These are phyloP conservation scores for Rubus idaeus DNA, from an alignment of 306 rosid genomes.

Conservation along the genomic window DNA sequence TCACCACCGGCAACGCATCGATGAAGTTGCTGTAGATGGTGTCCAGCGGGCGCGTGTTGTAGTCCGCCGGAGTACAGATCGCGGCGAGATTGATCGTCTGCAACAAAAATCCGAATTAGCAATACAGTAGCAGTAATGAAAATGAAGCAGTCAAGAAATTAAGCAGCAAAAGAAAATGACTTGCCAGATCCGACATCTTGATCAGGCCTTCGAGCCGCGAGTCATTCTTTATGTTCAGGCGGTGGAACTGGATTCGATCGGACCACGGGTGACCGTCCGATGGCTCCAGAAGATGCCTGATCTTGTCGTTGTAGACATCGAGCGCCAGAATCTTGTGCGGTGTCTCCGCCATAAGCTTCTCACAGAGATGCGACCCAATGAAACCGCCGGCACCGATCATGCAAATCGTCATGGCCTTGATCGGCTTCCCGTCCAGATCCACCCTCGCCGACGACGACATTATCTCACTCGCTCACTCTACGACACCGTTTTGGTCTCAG, in stretches of 20 bases:
- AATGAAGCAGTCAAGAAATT: not conserved
- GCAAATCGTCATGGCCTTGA: slow-evolving; percentile 79
- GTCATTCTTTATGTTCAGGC: slow-evolving; percentile 86
- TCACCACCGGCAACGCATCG: slow-evolving; percentile 91
- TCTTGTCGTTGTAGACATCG: slow-evolving; percentile 87
- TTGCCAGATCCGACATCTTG: slow-evolving; percentile 91
- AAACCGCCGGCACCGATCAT: slow-evolving; percentile 97
- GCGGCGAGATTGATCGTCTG: slow-evolving; percentile 95
- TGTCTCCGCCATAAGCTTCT: slow-evolving; percentile 75
- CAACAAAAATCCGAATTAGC: not conserved
- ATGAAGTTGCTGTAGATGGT: slow-evolving; percentile 94
- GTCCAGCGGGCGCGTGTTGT: slow-evolving; percentile 89
- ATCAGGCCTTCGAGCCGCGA: slow-evolving; percentile 88
- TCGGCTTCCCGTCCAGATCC: slow-evolving; percentile 80
- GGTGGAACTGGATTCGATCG: slow-evolving; percentile 85
- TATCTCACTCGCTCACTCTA: slow-evolving; percentile 12
- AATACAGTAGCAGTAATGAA: slow-evolving; percentile 1
- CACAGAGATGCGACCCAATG: slow-evolving; percentile 93
- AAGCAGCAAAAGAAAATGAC: slow-evolving; percentile 3
- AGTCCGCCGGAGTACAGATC: slow-evolving; percentile 92
- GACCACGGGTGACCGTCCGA: slow-evolving; percentile 55
- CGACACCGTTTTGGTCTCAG: not conserved
- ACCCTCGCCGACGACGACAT: slow-evolving; percentile 62
- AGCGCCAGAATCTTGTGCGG: slow-evolving; percentile 79
- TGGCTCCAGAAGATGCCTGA: slow-evolving; percentile 81